Conservation (phyloP, 768 basidiomycete species). For the Hypholoma sublateritium region DNA sequence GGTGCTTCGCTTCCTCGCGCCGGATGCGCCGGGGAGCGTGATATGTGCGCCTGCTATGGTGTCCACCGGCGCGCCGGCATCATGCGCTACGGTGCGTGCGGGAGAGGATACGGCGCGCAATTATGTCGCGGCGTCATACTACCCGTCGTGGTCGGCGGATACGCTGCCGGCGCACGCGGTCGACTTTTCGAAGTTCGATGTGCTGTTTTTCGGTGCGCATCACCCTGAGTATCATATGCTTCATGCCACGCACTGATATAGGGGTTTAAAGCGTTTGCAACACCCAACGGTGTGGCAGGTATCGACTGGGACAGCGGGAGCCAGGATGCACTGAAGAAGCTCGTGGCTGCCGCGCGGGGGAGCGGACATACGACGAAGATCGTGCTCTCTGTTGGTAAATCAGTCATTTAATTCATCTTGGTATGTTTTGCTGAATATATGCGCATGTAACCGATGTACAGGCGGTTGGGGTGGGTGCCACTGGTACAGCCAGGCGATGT, state of each 20-base stretch:
- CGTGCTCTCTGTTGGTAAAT: constrained; percentile 63
- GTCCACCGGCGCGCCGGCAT: neutral
- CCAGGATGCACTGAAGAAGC: constrained; percentile 47
- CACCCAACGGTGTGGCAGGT: constrained; percentile 53
- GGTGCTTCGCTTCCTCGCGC: constrained; percentile 36
- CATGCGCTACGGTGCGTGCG: neutral
- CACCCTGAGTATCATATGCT: neutral
- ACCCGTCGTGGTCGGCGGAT: constrained; percentile 51
- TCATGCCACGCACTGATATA: neutral
- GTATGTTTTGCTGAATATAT: neutral
- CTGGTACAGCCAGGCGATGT: constrained; percentile 60
- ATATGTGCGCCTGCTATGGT: neutral
- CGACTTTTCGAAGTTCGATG: constrained; percentile 65
- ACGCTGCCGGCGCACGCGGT: constrained; percentile 53
- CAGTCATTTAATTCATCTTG: constrained; percentile 12
- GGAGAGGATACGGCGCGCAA: neutral
- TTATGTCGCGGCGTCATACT: constrained; percentile 46
- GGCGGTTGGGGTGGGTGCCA: constrained; percentile 68
- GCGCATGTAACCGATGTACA: neutral
- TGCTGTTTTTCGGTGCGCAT: constrained; percentile 60
- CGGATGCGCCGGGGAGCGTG: neutral
- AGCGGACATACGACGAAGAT: constrained; percentile 60
- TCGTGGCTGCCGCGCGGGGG: constrained; percentile 55
- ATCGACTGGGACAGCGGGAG: constrained; percentile 53
- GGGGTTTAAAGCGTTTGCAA: constrained; percentile 43